phyloP scores from a whole-genome alignment of 1,139 yeast genomes.

The Kurtzmaniella quercitrusa region DNA sequence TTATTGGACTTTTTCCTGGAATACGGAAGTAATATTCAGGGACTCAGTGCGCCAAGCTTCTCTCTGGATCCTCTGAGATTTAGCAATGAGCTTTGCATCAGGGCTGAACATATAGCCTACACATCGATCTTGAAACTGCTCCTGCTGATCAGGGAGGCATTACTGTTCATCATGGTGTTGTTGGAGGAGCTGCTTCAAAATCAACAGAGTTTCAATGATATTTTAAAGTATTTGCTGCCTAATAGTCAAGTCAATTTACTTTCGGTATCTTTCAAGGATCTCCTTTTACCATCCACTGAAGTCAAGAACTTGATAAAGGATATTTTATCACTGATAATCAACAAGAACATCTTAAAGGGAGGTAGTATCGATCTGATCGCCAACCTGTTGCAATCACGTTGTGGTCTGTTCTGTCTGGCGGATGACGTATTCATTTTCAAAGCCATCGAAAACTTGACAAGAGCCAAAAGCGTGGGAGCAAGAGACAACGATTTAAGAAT shows the following conservation, averaged over 20 bases:
- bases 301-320: slow-evolving; percentile 78
- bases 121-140: slow-evolving; percentile 73
- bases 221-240: slow-evolving; percentile 63
- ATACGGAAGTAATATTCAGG: slow-evolving; percentile 60
- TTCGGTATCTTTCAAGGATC: slow-evolving; percentile 64
- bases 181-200: slow-evolving; percentile 65
- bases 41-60: slow-evolving; percentile 49
- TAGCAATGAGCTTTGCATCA: slow-evolving; percentile 65
- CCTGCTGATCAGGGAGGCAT: slow-evolving; percentile 79
- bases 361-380: slow-evolving; percentile 91
- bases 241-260: slow-evolving; percentile 67
- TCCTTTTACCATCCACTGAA: slow-evolving; percentile 62
- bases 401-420: slow-evolving; percentile 93
- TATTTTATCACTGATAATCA: slow-evolving; percentile 81
- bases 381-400: slow-evolving; percentile 80
- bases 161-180: slow-evolving; percentile 79
- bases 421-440: slow-evolving; percentile 91
- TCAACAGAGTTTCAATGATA: slow-evolving; percentile 48
- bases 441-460: slow-evolving; percentile 86
- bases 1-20: slow-evolving; percentile 55
- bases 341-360: slow-evolving; percentile 85
- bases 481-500: slow-evolving; percentile 67
- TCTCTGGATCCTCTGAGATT: slow-evolving; percentile 45
- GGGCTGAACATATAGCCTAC: slow-evolving; percentile 90
- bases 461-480: slow-evolving; percentile 73